phyloP scores from a whole-genome alignment of 768 basidiomycete species.

The Podaxis sp. region DNA sequence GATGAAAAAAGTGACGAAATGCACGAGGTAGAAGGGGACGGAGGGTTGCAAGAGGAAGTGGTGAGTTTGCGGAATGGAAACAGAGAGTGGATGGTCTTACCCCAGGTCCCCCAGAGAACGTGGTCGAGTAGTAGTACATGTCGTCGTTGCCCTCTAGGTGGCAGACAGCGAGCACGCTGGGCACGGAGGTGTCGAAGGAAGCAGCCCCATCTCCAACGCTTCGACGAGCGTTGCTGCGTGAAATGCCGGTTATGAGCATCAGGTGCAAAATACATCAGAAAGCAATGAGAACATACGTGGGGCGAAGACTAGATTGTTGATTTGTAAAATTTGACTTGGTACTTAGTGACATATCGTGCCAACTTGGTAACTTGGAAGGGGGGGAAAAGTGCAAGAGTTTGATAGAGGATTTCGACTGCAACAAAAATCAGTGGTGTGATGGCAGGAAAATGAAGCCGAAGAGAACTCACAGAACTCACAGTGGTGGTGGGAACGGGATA shows the following conservation, averaged over 20 bases:
- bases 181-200: slow-evolving; percentile 63
- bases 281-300: slow-evolving; percentile 58
- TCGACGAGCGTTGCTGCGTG: slow-evolving; percentile 85
- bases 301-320: slow-evolving; percentile 90
- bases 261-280: background rate
- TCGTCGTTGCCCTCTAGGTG: slow-evolving; percentile 75
- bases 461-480: background rate
- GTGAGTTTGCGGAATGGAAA: background rate
- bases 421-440: slow-evolving; percentile 4
- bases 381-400: slow-evolving; percentile 8
- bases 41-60: slow-evolving; percentile 1
- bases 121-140: slow-evolving; percentile 89
- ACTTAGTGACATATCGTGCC: slow-evolving; percentile 79
- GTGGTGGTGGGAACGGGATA: slow-evolving; percentile 16
- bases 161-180: slow-evolving; percentile 83
- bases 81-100: slow-evolving; percentile 38
- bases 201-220: slow-evolving; percentile 97
- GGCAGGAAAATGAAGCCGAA: slow-evolving; percentile 1
- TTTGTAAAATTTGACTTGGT: slow-evolving; percentile 68
- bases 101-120: slow-evolving; percentile 92
- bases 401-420: slow-evolving; percentile 13
- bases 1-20: background rate
- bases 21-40: background rate
- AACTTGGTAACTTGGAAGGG: slow-evolving; percentile 57
- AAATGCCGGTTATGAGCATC: slow-evolving; percentile 15